Conservation (phyloP, 768 basidiomycete genomes). For the Holtermanniella nyarrowii region DNA sequence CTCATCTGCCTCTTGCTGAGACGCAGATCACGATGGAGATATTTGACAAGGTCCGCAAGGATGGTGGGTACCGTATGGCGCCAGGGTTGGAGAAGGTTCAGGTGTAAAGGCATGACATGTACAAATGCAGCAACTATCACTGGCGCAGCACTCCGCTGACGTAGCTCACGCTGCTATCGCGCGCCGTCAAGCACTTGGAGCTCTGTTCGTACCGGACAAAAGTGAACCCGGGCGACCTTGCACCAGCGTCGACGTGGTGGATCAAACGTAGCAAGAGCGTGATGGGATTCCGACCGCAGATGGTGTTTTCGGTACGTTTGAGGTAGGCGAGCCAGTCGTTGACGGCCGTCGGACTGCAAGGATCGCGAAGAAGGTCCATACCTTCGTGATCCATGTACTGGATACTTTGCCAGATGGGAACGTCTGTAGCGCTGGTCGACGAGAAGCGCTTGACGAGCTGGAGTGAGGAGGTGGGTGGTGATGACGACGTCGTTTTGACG, state of each 20-base stretch:
- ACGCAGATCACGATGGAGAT: conserved; percentile 30
- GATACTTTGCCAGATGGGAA: conserved; percentile 74
- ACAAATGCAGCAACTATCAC: not conserved
- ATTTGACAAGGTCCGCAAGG: conserved; percentile 25
- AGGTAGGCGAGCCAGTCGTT: conserved; percentile 36
- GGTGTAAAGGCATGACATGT: not conserved
- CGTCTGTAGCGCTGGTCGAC: conserved; percentile 18
- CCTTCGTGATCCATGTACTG: conserved; percentile 74
- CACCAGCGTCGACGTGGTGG: conserved; percentile 48
- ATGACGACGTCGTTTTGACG: conserved; percentile 7
- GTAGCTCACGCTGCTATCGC: conserved; percentile 90
- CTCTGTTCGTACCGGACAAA: conserved; percentile 96
- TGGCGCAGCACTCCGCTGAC: conserved; percentile 54
- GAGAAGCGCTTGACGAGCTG: conserved; percentile 15
- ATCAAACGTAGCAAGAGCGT: conserved; percentile 79
- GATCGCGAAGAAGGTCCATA: conserved; percentile 47
- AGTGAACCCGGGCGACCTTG: conserved; percentile 45
- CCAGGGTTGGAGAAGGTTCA: conserved; percentile 23
- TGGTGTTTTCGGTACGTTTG: conserved; percentile 62
- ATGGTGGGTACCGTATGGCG: conserved; percentile 24
- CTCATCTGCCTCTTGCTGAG: conserved; percentile 16
- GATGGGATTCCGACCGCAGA: conserved; percentile 93
- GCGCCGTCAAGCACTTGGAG: conserved; percentile 55
- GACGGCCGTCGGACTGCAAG: conserved; percentile 19
- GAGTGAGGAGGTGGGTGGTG: conserved; percentile 13